Evolutionary conservation across 805 yeast genomes (phyloP).

Genomic region (Cyberlindnera veronae): DNA sequence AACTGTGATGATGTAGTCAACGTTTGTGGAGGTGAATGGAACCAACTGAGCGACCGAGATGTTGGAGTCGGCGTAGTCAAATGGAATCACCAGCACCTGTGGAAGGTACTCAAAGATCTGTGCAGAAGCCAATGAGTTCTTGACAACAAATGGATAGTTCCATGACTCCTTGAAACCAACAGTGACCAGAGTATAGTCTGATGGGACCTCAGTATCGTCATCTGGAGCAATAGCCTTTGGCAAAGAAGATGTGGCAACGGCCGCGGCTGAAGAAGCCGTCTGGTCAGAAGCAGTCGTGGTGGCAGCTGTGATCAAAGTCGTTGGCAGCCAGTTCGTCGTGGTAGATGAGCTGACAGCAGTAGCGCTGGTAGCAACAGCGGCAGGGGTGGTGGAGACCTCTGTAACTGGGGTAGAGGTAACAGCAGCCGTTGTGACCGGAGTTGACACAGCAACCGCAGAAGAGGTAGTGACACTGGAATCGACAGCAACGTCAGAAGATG

Average conservation of each 20-base stretch:
- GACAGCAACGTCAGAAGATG: not conserved
- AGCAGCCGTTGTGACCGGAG: not conserved
- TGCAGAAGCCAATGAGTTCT: conserved; percentile 70
- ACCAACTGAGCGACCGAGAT: conserved; percentile 65
- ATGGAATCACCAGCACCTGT: conserved; percentile 61
- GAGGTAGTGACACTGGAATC: not conserved
- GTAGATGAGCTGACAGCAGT: no score
- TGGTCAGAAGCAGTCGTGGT: conserved; percentile 23
- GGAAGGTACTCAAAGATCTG: conserved; percentile 86
- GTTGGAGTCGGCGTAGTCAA: conserved; percentile 37
- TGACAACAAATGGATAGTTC: conserved; percentile 81
- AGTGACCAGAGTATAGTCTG: conserved; percentile 55
- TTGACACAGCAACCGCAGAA: not conserved
- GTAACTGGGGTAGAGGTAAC: no score
- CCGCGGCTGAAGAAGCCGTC: conserved; percentile 20
- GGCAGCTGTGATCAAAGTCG: conserved; percentile 36
- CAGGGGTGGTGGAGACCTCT: not conserved
- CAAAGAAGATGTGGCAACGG: conserved; percentile 46
- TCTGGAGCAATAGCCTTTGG: conserved; percentile 82
- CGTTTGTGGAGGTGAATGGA: conserved; percentile 61
- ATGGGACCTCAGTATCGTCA: conserved; percentile 36
- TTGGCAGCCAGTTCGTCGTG: conserved; percentile 41
- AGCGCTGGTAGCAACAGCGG: not conserved
- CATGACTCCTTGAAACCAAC: conserved; percentile 76
- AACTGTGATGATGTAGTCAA: conserved; percentile 73